These are phyloP conservation scores for Venustampulla echinocandica DNA, from an alignment of 495 filamentous ascomycete species.

Conservation along the genomic window DNA sequence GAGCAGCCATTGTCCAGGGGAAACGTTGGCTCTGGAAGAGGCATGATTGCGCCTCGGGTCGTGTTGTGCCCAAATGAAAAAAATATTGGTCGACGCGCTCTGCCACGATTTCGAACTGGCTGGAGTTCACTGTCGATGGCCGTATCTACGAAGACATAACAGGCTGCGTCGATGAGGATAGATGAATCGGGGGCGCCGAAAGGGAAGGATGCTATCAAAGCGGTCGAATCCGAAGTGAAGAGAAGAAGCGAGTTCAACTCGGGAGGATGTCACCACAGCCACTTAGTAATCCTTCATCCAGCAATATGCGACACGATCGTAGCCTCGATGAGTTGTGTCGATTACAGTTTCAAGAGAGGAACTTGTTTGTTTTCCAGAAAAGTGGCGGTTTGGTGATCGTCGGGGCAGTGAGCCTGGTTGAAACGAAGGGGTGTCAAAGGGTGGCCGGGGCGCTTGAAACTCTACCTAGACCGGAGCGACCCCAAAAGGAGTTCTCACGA, in stretches of 20 bases:
- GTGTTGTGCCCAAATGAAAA: constrained; percentile 1
- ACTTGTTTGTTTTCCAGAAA: neutral
- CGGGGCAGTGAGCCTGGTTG: neutral
- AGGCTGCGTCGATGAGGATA: constrained; percentile 1
- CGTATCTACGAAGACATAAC: constrained; percentile 13
- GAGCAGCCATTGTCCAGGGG: constrained; percentile 72
- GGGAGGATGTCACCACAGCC: neutral
- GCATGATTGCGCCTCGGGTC: constrained; percentile 35
- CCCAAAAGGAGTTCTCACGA: neutral
- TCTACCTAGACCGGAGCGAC: neutral
- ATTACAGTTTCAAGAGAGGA: neutral
- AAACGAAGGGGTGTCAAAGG: neutral
- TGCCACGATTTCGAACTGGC: neutral
- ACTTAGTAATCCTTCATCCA: neutral
- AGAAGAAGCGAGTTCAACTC: neutral
- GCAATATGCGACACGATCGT: neutral
- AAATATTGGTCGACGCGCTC: neutral
- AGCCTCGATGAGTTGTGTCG: too few relatives aligned
- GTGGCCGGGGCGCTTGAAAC: neutral
- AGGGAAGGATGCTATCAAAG: constrained; percentile 21
- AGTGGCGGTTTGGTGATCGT: neutral
- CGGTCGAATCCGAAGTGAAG: constrained; percentile 5
- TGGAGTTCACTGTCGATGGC: neutral
- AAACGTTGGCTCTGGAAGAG: constrained; percentile 54
- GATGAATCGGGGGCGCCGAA: neutral